phyloP scores from a whole-genome alignment of 2,329 filamentous ascomycete species.

The Tolypocladium inflatum region DNA sequence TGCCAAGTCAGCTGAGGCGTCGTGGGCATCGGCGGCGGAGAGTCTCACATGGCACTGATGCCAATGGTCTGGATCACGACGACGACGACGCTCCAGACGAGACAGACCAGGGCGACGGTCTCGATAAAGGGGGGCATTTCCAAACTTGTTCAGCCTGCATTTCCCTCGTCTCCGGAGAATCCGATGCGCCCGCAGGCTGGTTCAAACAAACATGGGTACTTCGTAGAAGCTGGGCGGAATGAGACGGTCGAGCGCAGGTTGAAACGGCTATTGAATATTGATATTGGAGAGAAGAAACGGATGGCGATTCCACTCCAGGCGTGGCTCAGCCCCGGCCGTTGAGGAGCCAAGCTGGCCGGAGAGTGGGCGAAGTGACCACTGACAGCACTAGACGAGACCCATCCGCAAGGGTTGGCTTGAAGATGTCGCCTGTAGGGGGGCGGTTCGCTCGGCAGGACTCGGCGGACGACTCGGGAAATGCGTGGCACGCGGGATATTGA shows the following conservation, averaged over 20 bases:
- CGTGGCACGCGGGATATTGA: not conserved
- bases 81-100: slow-evolving; percentile 44
- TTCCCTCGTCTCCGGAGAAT: not conserved
- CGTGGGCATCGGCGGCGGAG: not conserved
- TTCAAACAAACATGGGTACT: not conserved
- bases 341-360: not conserved
- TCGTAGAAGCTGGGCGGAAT: not conserved
- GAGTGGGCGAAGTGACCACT: not conserved
- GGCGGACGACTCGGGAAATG: not conserved
- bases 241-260: not conserved
- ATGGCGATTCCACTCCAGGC: not conserved
- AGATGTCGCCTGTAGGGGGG: no score
- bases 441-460: not conserved
- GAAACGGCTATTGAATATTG: not conserved
- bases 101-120: slow-evolving; percentile 34
- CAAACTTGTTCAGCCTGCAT: slow-evolving; percentile 3
- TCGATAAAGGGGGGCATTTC: slow-evolving; percentile 22
- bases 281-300: not conserved
- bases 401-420: not conserved
- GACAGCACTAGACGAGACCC: not conserved
- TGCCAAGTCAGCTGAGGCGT: slow-evolving; percentile 2
- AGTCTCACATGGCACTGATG: slow-evolving; percentile 42
- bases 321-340: not conserved
- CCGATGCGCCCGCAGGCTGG: not conserved
- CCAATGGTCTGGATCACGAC: slow-evolving; percentile 47